Conservation (phyloP, 805 yeast genomes). For the Scheffersomyces stipitis region DNA sequence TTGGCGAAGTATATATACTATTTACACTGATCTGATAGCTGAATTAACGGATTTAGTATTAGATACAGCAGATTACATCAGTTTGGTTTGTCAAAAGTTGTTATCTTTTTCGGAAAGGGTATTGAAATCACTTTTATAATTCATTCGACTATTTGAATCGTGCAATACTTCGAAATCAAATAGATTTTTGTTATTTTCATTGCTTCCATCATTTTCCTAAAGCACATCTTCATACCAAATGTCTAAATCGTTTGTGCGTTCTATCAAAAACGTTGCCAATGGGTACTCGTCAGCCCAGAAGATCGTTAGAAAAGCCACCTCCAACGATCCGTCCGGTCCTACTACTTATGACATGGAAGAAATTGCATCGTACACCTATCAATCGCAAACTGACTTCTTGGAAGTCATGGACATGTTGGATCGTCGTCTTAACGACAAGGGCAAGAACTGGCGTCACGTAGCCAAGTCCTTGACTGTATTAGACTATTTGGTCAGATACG, state of each 20-base stretch:
- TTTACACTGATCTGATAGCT: too few species aligned
- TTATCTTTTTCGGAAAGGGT: too few species aligned
- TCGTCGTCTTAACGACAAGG: slow-evolving; percentile 89
- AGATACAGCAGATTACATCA: too few species aligned
- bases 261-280: slow-evolving; percentile 83
- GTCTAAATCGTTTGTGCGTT: slow-evolving; percentile 79
- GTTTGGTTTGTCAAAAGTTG: too few species aligned
- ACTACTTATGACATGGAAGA: slow-evolving; percentile 79
- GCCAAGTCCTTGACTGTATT: slow-evolving; percentile 88
- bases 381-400: slow-evolving; percentile 66
- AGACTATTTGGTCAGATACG: slow-evolving; percentile 81
- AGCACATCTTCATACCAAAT: too few species aligned
- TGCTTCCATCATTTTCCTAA: too few species aligned
- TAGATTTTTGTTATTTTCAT: too few species aligned
- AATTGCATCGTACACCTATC: slow-evolving; percentile 71
- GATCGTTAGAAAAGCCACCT: slow-evolving; percentile 87
- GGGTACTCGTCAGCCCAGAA: slow-evolving; percentile 88
- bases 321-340: slow-evolving; percentile 88
- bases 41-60: too few species aligned
- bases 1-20: too few species aligned
- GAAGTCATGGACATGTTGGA: slow-evolving; percentile 95
- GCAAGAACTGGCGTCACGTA: slow-evolving; percentile 96
- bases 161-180: too few species aligned
- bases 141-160: too few species aligned
- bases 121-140: too few species aligned